These are phyloP conservation scores for Gossypium sturtianum DNA, from an alignment of 345 rosid genomes.

Conservation along the genomic window DNA sequence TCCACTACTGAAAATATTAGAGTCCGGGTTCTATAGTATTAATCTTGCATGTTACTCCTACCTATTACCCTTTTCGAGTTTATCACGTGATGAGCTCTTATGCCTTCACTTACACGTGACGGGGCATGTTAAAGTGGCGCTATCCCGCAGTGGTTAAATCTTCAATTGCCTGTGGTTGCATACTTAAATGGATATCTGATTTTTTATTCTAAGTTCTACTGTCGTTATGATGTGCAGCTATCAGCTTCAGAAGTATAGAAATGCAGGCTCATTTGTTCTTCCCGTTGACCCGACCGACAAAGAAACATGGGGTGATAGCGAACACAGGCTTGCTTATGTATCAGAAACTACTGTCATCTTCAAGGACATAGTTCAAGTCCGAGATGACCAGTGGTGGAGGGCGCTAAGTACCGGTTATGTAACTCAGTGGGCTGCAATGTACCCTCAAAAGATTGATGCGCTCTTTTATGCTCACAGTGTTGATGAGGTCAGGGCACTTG, in stretches of 20 bases:
- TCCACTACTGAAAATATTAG: conserved; percentile 12
- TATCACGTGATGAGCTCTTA: no score
- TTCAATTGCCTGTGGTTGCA: no score
- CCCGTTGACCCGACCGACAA: conserved; percentile 82
- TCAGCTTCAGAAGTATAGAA: conserved; percentile 94
- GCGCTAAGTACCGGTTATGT: conserved; percentile 78
- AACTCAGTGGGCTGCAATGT: conserved; percentile 98
- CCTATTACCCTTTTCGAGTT: no score
- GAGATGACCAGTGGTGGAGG: conserved; percentile 98
- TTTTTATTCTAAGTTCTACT: no score
- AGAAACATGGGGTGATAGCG: conserved; percentile 99
- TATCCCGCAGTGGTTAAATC: no score
- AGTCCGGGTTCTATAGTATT: no score
- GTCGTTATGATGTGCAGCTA: conserved; percentile 45
- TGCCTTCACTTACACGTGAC: no score
- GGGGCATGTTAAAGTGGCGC: no score
- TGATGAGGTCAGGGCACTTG: conserved; percentile 68
- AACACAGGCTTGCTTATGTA: conserved; percentile 90
- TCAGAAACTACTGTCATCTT: conserved; percentile 95
- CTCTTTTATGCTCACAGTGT: conserved; percentile 80
- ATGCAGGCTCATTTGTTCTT: conserved; percentile 84
- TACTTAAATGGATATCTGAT: no score
- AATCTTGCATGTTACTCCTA: no score
- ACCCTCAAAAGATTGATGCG: conserved; percentile 92
- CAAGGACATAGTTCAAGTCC: conserved; percentile 84